These are phyloP conservation scores for Polyplosphaeria fusca DNA, from an alignment of 495 filamentous ascomycete species.

Conservation along the genomic window DNA sequence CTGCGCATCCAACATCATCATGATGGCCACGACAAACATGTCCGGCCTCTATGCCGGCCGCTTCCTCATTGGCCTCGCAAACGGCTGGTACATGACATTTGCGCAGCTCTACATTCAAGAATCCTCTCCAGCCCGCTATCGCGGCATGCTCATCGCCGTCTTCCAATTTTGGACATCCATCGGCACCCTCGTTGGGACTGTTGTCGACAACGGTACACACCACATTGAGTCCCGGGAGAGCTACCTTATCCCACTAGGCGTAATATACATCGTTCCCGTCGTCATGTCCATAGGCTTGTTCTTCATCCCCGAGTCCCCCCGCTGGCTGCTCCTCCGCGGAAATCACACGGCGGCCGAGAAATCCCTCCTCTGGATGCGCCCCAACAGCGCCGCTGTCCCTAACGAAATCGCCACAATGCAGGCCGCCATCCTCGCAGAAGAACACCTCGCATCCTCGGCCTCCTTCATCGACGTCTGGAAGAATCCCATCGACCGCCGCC, in stretches of 20 bases:
- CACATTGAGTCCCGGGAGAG: constrained; percentile 46
- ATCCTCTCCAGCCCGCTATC: constrained; percentile 20
- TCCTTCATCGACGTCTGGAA: constrained; percentile 53
- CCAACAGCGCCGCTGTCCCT: constrained; percentile 45
- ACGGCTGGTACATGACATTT: constrained; percentile 31
- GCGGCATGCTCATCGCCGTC: constrained; percentile 48
- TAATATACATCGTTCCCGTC: constrained; percentile 56
- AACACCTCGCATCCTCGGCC: constrained; percentile 42
- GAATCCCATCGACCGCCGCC: constrained; percentile 52
- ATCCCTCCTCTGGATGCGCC: constrained; percentile 48
- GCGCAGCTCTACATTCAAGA: constrained; percentile 31
- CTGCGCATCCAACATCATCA: constrained; percentile 20
- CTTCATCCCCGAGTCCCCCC: constrained; percentile 63
- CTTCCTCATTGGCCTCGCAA: constrained; percentile 26
- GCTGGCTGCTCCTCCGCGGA: constrained; percentile 57
- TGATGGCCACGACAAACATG: constrained; percentile 26
- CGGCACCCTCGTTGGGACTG: constrained; percentile 56
- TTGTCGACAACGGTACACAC: constrained; percentile 59
- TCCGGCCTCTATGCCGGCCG: constrained; percentile 21
- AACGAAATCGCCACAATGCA: constrained; percentile 54
- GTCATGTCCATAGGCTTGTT: constrained; percentile 52
- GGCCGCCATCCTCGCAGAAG: constrained; percentile 52
- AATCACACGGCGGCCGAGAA: constrained; percentile 50
- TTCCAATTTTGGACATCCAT: constrained; percentile 51
- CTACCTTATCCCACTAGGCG: constrained; percentile 58